A percentile compares a stretch with the other conserved stretches of the same genome.
phyloP scores from a whole-genome alignment of 805 yeast species.

The Yarrowia sp. region DNA sequence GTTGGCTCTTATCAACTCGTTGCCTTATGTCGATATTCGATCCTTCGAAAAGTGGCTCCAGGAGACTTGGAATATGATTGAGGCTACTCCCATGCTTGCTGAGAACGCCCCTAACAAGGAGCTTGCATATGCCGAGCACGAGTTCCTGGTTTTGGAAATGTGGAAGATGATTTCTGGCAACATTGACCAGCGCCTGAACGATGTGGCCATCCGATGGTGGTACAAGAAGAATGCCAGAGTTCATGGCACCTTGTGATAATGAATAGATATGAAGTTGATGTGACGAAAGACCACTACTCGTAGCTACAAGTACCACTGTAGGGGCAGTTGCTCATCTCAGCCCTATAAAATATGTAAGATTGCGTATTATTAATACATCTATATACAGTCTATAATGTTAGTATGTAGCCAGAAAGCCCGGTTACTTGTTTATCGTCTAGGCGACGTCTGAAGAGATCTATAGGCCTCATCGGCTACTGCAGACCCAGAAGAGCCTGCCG shows the following conservation, averaged over 20 bases:
- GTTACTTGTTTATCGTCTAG: background rate
- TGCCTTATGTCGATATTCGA: conserved; percentile 41
- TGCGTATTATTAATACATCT: background rate
- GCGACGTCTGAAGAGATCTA: conserved; percentile 39
- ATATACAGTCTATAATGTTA: conserved; percentile 7
- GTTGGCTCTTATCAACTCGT: conserved; percentile 42
- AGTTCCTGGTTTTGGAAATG: conserved; percentile 53
- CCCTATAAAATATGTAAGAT: too few species aligned
- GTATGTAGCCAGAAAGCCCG: background rate
- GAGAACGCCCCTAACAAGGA: conserved; percentile 28
- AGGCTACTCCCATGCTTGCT: conserved; percentile 15
- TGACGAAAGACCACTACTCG: too few species aligned
- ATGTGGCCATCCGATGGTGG: conserved; percentile 69
- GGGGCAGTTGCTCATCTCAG: too few species aligned
- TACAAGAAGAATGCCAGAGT: conserved; percentile 50
- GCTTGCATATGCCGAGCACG: conserved; percentile 49
- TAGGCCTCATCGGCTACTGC: conserved; percentile 37
- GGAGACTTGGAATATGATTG: conserved; percentile 31
- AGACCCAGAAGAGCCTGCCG: conserved; percentile 16
- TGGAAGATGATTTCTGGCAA: conserved; percentile 67
- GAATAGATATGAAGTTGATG: too few species aligned
- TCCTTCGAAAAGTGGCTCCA: conserved; percentile 37
- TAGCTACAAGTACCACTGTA: too few species aligned
- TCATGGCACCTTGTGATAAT: background rate
- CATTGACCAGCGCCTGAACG: conserved; percentile 63